Evolutionary conservation across 495 filamentous ascomycete species (phyloP), one percentile per base, ranked within the genome.

Genomic region (Oidiodendron maius): DNA sequence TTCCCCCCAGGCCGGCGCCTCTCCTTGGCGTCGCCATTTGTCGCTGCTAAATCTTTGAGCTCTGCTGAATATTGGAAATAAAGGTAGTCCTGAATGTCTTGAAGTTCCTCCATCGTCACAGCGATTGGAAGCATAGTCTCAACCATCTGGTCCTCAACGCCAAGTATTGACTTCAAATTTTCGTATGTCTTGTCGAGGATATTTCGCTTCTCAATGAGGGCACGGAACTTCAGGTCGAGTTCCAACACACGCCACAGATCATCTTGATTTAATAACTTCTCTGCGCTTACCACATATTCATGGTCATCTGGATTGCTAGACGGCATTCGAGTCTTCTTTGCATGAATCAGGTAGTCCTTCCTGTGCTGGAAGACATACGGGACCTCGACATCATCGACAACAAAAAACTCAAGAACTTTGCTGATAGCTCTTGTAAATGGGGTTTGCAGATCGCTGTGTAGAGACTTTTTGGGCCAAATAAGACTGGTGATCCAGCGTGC

Each of bases 341-440:
- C 83, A 57, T 98, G 89, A 51, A 97, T 96, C 51, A 98, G 80
- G 63, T 97, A 97, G 62, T 98, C 93, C 64, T 95, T 91, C 30
- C 94, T 87, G 56, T 98, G 91, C 60, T 97, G 94, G 65, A 96
- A 96, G 53, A 98, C 90, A 61, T 93, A 98, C 0, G 93, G 91
- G 3, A 96, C 90, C 60, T 98, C 93, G 61, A 85, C 87, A 46
- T 94, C 86, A 52, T 96, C 90, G 5, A 89, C 79, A 34, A 91
- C 84, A 59, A 98, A 84, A 55, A 97, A 96, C 57, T 95, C 88
- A 47, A 98, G 72, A n/a, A 96, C 89, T 64, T 94, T 94, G 45
- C 80, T 80, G 40, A 97, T 83, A 1, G 94, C 84, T 53, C 85
- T 83, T 57, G 86, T 83, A 63, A 98, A 96, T 0, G 89, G 88